Evolutionary conservation across 2,329 filamentous ascomycete genomes (phyloP), one percentile per base, ranked within the genome.

Genomic region (Xylariaceae sp.): DNA sequence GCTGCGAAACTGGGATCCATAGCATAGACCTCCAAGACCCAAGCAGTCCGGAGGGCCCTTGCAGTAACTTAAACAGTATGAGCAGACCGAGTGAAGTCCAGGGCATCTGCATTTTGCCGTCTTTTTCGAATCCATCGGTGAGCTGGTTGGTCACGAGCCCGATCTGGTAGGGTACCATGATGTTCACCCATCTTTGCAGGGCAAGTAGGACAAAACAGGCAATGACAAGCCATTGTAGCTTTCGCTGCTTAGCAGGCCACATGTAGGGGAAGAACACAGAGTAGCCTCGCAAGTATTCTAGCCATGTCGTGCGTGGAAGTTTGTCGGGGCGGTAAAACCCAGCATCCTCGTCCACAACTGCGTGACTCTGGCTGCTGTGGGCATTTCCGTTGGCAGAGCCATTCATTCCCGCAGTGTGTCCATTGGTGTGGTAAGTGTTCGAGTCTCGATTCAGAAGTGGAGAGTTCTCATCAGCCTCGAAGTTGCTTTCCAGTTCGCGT

Each of bases 1-100:
- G 96, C 68, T 99, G 94, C 33, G 91, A 90, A 49, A 99, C 90
- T 0, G 94, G 92, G 44, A 99, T 94, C 94, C 94, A 99, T 32
- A 99, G 75, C 33, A 90, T 83, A 18, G 89, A 87, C 56, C 94
- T 82, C 32, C 88, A 62, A 1, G 90, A 92, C 7, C 90, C 90
- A 32, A 99, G 78, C 42, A 97, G 74, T 17, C 94, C 94, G 52
- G 92, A 94, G 45, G 83, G 86, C 2, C 94, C 94, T 69, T 97
- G 94, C 14, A 97, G 78, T 64, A 91, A 79, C 59, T 89, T 86
- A 63, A 83, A 89, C 35, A 84, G 58, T 52, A 96, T 86, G 68
- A 95, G 89, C 10, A 96, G 70, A 47, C 80, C 78, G 44, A 96
- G 89, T 45, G 83, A 75, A 38, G 74, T 66, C 89, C 89, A 95